These are phyloP conservation scores for Rhizopogon salebrosus DNA, from an alignment of 768 basidiomycete genomes.

Conservation along the genomic window DNA sequence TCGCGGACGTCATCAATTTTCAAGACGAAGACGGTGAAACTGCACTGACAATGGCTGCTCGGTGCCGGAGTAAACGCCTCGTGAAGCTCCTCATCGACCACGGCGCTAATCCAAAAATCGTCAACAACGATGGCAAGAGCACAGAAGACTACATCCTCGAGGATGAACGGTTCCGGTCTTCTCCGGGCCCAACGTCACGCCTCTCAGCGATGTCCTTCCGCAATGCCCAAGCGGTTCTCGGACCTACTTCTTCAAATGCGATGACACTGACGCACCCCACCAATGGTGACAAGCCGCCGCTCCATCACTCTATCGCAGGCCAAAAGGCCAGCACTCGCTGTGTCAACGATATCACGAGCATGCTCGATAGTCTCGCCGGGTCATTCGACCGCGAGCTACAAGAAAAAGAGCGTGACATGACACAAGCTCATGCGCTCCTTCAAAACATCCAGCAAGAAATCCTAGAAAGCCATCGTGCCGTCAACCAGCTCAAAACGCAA, in stretches of 20 bases:
- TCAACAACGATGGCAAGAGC: slow-evolving; percentile 92
- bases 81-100: slow-evolving; percentile 95
- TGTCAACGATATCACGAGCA: slow-evolving; percentile 76
- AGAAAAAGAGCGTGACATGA: slow-evolving; percentile 87
- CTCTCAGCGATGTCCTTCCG: slow-evolving; percentile 66
- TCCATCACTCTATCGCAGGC: slow-evolving; percentile 82
- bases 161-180: slow-evolving; percentile 94
- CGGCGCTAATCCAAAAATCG: slow-evolving; percentile 91
- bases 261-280: slow-evolving; percentile 32
- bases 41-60: slow-evolving; percentile 91
- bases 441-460: slow-evolving; percentile 88
- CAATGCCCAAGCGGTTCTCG: slow-evolving; percentile 59
- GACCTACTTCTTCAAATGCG: slow-evolving; percentile 12
- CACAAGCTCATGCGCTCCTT: slow-evolving; percentile 83
- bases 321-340: slow-evolving; percentile 84
- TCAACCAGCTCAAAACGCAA: slow-evolving; percentile 62
- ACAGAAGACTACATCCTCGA: slow-evolving; percentile 99
- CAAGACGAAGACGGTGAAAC: slow-evolving; percentile 99
- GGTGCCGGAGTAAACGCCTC: slow-evolving; percentile 91
- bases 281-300: slow-evolving; percentile 60
- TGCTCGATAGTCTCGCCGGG: slow-evolving; percentile 84
- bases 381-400: slow-evolving; percentile 90
- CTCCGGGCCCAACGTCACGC: slow-evolving; percentile 74
- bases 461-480: slow-evolving; percentile 74
- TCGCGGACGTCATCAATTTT: slow-evolving; percentile 98